Base-by-base conservation (phyloP, 2,329 filamentous ascomycete genomes). In the Sporothrix euskadiensis region DNA sequence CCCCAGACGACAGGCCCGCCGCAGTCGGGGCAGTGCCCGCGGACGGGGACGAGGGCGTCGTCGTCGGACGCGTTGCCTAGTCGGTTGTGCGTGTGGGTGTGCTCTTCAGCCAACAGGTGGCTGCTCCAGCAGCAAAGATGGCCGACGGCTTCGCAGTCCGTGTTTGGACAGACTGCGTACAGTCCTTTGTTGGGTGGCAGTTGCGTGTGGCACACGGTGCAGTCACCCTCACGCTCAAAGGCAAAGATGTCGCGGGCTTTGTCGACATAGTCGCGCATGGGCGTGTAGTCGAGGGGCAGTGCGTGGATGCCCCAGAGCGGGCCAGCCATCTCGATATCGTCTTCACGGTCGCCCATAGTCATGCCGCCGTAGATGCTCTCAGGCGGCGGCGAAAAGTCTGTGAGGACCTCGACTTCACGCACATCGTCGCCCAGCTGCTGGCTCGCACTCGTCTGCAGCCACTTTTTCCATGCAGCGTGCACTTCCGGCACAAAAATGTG, bases 401-500 rank as follows among this genome's bases (percentile, higher is more conserved):
- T 85, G 12, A 86, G 78, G 0, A 93, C 82, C n/a, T 80, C 79
- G 14, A 59, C 44, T 26, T 79, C 68, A 85, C 84, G 68, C 85
- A 80, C 2, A 86, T 84, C 1, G 84, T 81, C 3, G 61, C 85
- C 39, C n/a, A 26, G 39, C 61, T 30, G 35, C n/a, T 65, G 61
- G 39, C 39, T 44, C n/a, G 61, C 61, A 7, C 61, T 30, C n/a
- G 39, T 22, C n/a, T 66, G 61, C n/a, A n/a, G 85, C 84, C 88
- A 90, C 68, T 81, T 84, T 22, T 85, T 80, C 95, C 95, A 98
- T 0, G 87, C 85, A 26, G 83, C 82, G 77, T 92, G 87, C 0
- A 93, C 90, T 74, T 95, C 92, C 3, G 84, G 82, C 1, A 86
- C 85, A 77, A 97, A 95, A 81, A 98, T 95, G 32, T 92, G 90